These are phyloP conservation scores for Xylariaceae sp. DNA, from an alignment of 2,329 filamentous ascomycete genomes.

Conservation along the genomic window DNA sequence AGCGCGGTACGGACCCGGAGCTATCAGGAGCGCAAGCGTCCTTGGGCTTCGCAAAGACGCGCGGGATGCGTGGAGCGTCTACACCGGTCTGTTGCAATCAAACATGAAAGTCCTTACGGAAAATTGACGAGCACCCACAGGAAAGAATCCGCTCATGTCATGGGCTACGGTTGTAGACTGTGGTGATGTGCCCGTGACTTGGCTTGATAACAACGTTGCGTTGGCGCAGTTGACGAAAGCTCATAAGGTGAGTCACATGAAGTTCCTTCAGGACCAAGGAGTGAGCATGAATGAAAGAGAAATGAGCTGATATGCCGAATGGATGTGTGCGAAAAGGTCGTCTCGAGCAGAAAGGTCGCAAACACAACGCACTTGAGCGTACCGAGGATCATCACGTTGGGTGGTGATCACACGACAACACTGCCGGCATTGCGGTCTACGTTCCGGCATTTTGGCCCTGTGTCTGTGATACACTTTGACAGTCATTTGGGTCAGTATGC, in stretches of 20 bases:
- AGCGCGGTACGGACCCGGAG: slow-evolving; percentile 34
- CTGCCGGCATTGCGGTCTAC: slow-evolving; percentile 59
- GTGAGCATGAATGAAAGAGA: background rate
- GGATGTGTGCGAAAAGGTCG: slow-evolving; percentile 17
- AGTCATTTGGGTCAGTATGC: slow-evolving; percentile 52
- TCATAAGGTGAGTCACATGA: slow-evolving; percentile 40
- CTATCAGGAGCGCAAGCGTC: slow-evolving; percentile 31
- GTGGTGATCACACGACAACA: slow-evolving; percentile 63
- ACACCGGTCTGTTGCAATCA: slow-evolving; percentile 38
- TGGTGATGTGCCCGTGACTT: slow-evolving; percentile 73
- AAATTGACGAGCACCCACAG: slow-evolving; percentile 17
- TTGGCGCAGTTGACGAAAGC: slow-evolving; percentile 71
- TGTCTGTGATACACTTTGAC: slow-evolving; percentile 64
- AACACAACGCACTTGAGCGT: slow-evolving; percentile 41
- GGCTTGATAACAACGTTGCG: slow-evolving; percentile 72
- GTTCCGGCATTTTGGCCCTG: slow-evolving; percentile 52
- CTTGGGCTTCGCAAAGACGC: slow-evolving; percentile 25
- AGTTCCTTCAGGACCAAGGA: background rate
- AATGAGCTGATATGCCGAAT: background rate
- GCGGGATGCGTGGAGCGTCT: slow-evolving; percentile 38
- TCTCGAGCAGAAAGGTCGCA: slow-evolving; percentile 34
- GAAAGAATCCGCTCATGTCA: slow-evolving; percentile 63
- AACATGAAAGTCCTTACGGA: background rate
- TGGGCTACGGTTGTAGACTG: slow-evolving; percentile 75
- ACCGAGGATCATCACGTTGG: slow-evolving; percentile 56